phyloP scores from a whole-genome alignment of 176 grass and related monocot genomes.

The Raddia guianensis region DNA sequence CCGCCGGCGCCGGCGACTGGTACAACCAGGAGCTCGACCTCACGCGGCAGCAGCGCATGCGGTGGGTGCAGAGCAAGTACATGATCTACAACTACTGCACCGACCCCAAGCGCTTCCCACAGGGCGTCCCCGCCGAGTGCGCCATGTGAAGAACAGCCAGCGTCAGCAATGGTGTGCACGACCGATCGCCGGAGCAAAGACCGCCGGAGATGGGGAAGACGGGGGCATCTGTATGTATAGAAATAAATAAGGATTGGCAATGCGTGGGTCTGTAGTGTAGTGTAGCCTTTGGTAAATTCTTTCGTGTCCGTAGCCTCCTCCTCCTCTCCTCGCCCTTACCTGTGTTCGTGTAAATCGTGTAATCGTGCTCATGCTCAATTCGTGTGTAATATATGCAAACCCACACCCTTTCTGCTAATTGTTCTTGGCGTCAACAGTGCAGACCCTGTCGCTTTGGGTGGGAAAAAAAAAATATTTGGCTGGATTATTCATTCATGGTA shows the following conservation, averaged over 20 bases:
- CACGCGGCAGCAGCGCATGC: slow-evolving; percentile 64
- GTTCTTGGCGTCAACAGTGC: not conserved
- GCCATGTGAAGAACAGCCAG: slow-evolving; percentile 15
- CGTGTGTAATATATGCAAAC: slow-evolving; percentile 39
- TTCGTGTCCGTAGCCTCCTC: not conserved
- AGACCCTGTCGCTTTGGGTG: not conserved
- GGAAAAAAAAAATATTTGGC: not conserved
- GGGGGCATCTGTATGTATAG: slow-evolving; percentile 2
- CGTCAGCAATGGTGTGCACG: not conserved
- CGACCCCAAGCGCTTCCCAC: slow-evolving; percentile 61
- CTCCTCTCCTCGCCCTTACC: not conserved
- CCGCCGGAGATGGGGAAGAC: not conserved
- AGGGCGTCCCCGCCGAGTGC: slow-evolving; percentile 78
- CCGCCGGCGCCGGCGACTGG: slow-evolving; percentile 49
- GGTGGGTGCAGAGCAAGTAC: slow-evolving; percentile 75
- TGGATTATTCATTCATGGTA: not conserved
- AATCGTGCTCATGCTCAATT: not conserved
- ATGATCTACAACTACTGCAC: slow-evolving; percentile 97
- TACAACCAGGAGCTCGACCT: slow-evolving; percentile 88
- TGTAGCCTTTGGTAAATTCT: slow-evolving; percentile 37
- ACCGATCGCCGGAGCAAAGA: not conserved
- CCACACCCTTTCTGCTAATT: not conserved
- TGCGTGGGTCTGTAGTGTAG: not conserved
- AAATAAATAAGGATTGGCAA: slow-evolving; percentile 31
- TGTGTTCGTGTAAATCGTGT: not conserved